phyloP scores from a whole-genome alignment of 2,329 filamentous ascomycete species.

The Fusarium nelsonii region DNA sequence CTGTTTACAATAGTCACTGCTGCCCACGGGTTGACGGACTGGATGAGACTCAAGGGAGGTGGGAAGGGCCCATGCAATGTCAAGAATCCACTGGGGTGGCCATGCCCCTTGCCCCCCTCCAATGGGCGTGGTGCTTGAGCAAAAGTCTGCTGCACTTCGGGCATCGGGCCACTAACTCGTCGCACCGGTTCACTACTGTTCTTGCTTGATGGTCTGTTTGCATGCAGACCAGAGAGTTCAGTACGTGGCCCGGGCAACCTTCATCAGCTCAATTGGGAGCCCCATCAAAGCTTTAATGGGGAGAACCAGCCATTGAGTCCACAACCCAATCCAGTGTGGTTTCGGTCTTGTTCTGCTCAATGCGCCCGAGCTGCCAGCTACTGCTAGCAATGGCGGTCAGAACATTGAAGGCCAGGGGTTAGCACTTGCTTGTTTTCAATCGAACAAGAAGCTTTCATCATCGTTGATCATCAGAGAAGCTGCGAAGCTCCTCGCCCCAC shows the following conservation, averaged over 20 bases:
- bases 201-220: slow-evolving; percentile 28
- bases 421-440: slow-evolving; percentile 15
- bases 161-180: slow-evolving; percentile 45
- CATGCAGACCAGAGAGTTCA: slow-evolving; percentile 18
- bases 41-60: slow-evolving; percentile 44
- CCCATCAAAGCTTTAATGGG: slow-evolving; percentile 39
- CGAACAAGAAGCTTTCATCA: slow-evolving; percentile 19
- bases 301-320: slow-evolving; percentile 35
- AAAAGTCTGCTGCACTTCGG: slow-evolving; percentile 48
- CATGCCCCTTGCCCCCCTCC: slow-evolving; percentile 42
- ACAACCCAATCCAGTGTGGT: slow-evolving; percentile 14
- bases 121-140: slow-evolving; percentile 45
- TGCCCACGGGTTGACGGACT: slow-evolving; percentile 42
- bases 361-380: slow-evolving; percentile 12
- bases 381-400: slow-evolving; percentile 38
- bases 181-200: slow-evolving; percentile 22
- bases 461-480: slow-evolving; percentile 36
- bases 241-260: slow-evolving; percentile 42
- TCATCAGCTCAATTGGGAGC: slow-evolving; percentile 39
- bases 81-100: slow-evolving; percentile 45
- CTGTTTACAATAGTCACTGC: slow-evolving; percentile 33
- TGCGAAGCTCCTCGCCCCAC: slow-evolving; percentile 39
- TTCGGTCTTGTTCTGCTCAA: slow-evolving; percentile 16
- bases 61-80: slow-evolving; percentile 44
- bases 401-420: slow-evolving; percentile 13